These are phyloP conservation scores for Entomortierella lignicola DNA, from an alignment of 192 early-diverging fungal species.

Conservation along the genomic window DNA sequence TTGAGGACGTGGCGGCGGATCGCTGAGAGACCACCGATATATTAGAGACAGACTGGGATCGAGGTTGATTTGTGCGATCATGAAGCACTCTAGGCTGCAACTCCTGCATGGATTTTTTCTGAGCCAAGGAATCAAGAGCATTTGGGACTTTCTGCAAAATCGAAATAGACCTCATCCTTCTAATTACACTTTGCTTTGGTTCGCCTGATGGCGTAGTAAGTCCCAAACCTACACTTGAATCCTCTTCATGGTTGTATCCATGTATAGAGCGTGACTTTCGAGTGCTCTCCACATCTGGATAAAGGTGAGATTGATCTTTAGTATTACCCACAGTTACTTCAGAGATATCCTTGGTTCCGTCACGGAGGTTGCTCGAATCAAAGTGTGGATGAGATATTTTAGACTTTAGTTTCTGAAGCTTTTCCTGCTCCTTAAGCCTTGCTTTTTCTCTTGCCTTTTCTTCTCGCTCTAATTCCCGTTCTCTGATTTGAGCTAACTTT, in stretches of 20 bases:
- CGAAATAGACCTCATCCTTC: slow-evolving; percentile 28
- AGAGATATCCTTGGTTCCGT: slow-evolving; percentile 9
- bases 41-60: slow-evolving; percentile 35
- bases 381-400: slow-evolving; percentile 34
- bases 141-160: slow-evolving; percentile 24
- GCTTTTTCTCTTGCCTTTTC: slow-evolving; percentile 30
- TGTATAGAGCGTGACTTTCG: slow-evolving; percentile 22
- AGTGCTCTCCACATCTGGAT: neutral
- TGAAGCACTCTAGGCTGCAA: neutral
- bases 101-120: slow-evolving; percentile 7
- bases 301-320: neutral
- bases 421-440: slow-evolving; percentile 36
- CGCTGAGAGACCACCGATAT: slow-evolving; percentile 15
- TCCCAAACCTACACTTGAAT: slow-evolving; percentile 5
- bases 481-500: slow-evolving; percentile 12
- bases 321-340: neutral
- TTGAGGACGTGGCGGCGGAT: slow-evolving; percentile 4
- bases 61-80: slow-evolving; percentile 11
- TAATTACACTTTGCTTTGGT: slow-evolving; percentile 22
- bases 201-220: neutral
- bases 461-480: slow-evolving; percentile 34
- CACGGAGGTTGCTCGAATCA: slow-evolving; percentile 8
- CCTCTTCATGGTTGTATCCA: slow-evolving; percentile 13
- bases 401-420: slow-evolving; percentile 27
- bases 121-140: slow-evolving; percentile 3